phyloP scores from a whole-genome alignment of 2,329 filamentous ascomycete genomes.

The Aspergillus cejpii region DNA sequence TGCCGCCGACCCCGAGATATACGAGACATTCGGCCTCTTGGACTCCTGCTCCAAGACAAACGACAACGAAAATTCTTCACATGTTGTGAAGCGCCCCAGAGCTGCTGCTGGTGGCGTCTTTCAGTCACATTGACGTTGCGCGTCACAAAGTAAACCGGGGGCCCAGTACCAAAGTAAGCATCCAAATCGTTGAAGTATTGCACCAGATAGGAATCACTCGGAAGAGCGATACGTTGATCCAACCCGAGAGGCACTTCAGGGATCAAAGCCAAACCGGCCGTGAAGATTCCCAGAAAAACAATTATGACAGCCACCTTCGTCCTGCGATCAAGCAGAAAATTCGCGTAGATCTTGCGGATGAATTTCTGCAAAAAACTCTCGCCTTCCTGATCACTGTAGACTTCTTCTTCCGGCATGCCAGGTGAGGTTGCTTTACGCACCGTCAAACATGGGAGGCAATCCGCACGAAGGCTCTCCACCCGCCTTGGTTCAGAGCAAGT shows the following conservation, averaged over 20 bases:
- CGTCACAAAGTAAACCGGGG: conserved; percentile 94
- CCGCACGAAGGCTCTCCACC: conserved; percentile 79
- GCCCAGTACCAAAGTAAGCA: conserved; percentile 81
- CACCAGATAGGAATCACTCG: conserved; percentile 89
- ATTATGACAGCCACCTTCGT: conserved; percentile 70
- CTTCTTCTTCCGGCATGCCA: conserved; percentile 56
- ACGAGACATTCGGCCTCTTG: conserved; percentile 80
- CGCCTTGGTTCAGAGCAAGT: conserved; percentile 83
- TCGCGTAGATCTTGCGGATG: conserved; percentile 85
- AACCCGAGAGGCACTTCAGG: conserved; percentile 80
- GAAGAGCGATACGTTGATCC: conserved; percentile 90
- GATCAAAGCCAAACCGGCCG: conserved; percentile 74
- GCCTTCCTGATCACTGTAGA: conserved; percentile 65
- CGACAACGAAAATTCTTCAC: conserved; percentile 72
- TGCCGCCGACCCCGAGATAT: conserved; percentile 78
- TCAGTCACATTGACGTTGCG: conserved; percentile 71
- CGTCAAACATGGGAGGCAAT: conserved; percentile 85
- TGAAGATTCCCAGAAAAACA: conserved; percentile 80
- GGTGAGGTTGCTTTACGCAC: conserved; percentile 67
- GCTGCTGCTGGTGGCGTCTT: conserved; percentile 67
- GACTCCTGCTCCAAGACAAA: conserved; percentile 92
- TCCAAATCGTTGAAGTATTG: conserved; percentile 96
- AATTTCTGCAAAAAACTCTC: conserved; percentile 79
- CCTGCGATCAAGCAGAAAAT: conserved; percentile 69
- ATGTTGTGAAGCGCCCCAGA: conserved; percentile 91